Evolutionary conservation across 176 grass and related monocot species (phyloP), one percentile per base, ranked within the genome.

Genomic region (Juncus inflexus): DNA sequence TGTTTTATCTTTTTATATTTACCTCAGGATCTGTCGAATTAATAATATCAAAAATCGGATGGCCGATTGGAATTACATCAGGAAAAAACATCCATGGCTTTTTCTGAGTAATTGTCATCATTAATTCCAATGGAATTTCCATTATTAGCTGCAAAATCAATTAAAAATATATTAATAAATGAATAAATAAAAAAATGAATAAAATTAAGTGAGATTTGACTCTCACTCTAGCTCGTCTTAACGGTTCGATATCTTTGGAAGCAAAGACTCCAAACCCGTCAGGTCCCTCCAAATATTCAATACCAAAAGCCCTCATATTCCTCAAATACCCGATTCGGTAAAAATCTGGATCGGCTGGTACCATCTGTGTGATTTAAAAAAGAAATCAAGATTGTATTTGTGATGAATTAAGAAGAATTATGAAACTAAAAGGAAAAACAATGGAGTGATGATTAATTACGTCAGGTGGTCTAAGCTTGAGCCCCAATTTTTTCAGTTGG

Each of bases 11-110:
- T 52, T 60, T 67, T 56, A 59, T 74, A 73, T 58, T 76, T 96
- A 91, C 92, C 82, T 97, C 92, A 4, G 92, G 87, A 86, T 84
- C 83, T 52, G 92, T 97, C 69, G 92, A 91, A 55, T 97, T 90
- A 7, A 97, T 91, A 16, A 91, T 59, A 70, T 97, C 84, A 5
- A 97, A 97, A 83, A 97, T 91, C 52, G 92, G 92, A 75, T 89
- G 92, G 5, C 77, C 92, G 39, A 97, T 43, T 60, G 87, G 92
- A 61, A 97, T 64, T 63, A 91, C 83, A 79, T 97, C 87, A 6
- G 92, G 92, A 67, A 91, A 96, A 60, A 97, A 97, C 87, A 97
- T 97, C 92, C 87, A 97, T 28, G 92, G 87, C 66, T 64, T 81
- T 7, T 84, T 91, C 63, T 97, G 85, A 60, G 81, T 91, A 71